phyloP scores from a whole-genome alignment of 306 rosid genomes.

The Trifolium subterraneum region DNA sequence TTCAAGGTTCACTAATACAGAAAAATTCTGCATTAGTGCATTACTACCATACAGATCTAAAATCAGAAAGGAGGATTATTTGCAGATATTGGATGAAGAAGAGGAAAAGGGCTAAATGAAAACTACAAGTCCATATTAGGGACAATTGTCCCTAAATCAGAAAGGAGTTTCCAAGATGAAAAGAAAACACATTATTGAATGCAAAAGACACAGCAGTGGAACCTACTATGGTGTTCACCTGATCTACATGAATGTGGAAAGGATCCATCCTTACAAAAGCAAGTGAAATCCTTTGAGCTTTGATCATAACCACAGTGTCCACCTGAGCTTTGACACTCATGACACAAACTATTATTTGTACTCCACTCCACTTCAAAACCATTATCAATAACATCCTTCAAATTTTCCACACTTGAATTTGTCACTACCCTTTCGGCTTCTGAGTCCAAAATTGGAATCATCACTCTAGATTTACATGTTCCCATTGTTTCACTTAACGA shows the following conservation, averaged over 20 bases:
- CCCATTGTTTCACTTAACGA: neutral
- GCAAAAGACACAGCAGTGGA: neutral
- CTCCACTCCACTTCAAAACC: conserved; percentile 63
- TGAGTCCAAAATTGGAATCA: conserved; percentile 45
- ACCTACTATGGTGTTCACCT: conserved; percentile 40
- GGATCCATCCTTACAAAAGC: conserved; percentile 58
- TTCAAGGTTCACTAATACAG: no score
- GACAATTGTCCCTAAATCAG: no score
- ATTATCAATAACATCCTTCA: conserved; percentile 41
- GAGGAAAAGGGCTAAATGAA: conserved; percentile 3
- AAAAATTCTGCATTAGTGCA: neutral
- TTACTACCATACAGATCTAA: neutral
- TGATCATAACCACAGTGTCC: conserved; percentile 58
- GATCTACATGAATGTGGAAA: conserved; percentile 43
- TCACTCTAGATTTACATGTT: conserved; percentile 41
- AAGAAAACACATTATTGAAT: conserved; percentile 6
- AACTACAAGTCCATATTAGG: neutral
- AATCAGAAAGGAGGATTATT: neutral
- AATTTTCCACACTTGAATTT: conserved; percentile 13
- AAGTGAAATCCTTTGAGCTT: conserved; percentile 48
- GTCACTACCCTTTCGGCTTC: conserved; percentile 2
- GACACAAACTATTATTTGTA: conserved; percentile 49
- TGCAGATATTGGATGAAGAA: neutral
- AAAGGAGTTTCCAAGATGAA: neutral
- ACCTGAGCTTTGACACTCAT: conserved; percentile 45